Base-by-base conservation (phyloP, 2,329 filamentous ascomycete species). In the Nothophaeocryptopus gaeumannii region DNA sequence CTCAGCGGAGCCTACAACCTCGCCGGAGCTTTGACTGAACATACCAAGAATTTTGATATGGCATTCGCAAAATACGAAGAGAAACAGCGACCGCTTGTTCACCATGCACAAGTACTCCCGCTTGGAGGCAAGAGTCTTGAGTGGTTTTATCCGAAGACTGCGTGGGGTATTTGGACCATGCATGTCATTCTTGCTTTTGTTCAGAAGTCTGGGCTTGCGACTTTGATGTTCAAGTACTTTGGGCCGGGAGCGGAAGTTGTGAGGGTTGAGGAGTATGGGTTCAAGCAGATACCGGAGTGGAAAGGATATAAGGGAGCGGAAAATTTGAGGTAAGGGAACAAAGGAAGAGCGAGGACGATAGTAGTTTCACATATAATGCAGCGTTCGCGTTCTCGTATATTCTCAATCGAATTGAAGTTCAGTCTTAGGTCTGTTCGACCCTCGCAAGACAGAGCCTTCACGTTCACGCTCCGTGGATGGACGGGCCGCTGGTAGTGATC, bases 1-100 rank as follows among this genome's bases (percentile, higher is more conserved):
- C 45, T 70, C 8, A 60, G 53, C n/a, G 67, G 67, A 16, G 67
- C 66, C 0, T 66, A 68, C 50, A 59, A 59, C 34, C 61, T 69
- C 9, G 66, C 67, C 12, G 65, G 65, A 11, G 58, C 54, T 5
- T n/a, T 69, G 0, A 11, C 35, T 1, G 49, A 50, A 8, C 43
- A 62, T 30, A 43, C 53, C 1, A 16, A 61, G n/a, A 50, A 64
- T 38, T 50, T 44, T 29, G 43, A 45, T 5, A 49, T 54, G 1
- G 65, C 58, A 2, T 59, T 67, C 8, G 44, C 38, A 5, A 50
- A 43, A 5, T 66, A 67, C 39, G 61, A 65, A 32, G 35, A 46
- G 8, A 57, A 50, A 13, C 57, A 63, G 51, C 52, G 56, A 12
- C 58, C 58, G 2, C 31, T 61, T 3, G 61, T 66, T 2, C 47